phyloP scores from a whole-genome alignment of 768 basidiomycete genomes.

The Boletus coccyginus region DNA sequence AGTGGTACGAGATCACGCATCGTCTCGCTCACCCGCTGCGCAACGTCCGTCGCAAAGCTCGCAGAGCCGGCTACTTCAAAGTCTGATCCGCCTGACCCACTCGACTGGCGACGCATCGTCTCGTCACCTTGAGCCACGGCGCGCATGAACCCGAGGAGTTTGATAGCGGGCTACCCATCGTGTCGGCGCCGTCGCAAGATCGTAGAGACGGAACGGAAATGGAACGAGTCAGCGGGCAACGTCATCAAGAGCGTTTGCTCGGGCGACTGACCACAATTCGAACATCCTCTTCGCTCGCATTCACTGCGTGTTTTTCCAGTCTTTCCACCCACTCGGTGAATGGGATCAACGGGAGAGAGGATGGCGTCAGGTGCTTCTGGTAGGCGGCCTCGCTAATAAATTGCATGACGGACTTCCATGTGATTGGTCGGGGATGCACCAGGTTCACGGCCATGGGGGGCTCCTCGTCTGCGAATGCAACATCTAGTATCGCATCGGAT shows the following conservation, averaged over 20 bases:
- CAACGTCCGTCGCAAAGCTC: constrained; percentile 28
- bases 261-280: constrained; percentile 26
- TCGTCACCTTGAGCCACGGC: constrained; percentile 18
- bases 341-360: constrained; percentile 29
- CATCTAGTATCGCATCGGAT: constrained; percentile 24
- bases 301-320: neutral
- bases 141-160: constrained; percentile 30
- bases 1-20: constrained; percentile 29
- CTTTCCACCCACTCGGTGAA: constrained; percentile 34
- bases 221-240: no score
- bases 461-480: neutral
- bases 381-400: constrained; percentile 13
- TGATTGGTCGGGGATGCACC: constrained; percentile 34
- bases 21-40: constrained; percentile 26
- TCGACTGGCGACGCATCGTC: neutral
- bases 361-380: constrained; percentile 1
- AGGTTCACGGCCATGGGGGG: constrained; percentile 28
- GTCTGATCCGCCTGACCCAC: neutral
- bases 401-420: constrained; percentile 24
- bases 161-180: constrained; percentile 30
- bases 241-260: no score
- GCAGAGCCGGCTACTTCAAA: neutral
- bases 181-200: no score
- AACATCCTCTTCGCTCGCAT: constrained; percentile 22
- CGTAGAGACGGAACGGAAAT: no score